Evolutionary conservation across 371 early-diverging fungal genomes (phyloP), one percentile per base, ranked within the genome.

Genomic region (Encephalitozoon romaleae): DNA sequence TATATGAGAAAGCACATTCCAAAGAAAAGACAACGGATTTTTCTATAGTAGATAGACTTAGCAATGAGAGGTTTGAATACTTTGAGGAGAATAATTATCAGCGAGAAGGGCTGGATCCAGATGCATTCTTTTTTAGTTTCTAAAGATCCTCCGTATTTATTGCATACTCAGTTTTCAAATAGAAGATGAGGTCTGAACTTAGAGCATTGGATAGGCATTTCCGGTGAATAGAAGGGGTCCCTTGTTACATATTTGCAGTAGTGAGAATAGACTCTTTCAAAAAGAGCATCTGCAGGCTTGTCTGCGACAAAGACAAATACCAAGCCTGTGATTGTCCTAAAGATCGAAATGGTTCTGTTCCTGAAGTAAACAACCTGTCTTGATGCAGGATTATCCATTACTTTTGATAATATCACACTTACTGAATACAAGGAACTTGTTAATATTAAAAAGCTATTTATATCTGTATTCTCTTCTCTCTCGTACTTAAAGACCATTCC

Each of bases 211-310:
- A 97, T 93, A 18, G 98, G 98, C 96, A 96, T 95, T 81, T 96
- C 96, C 21, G 93, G 91, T 65, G 90, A 92, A 87, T 95, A 91
- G 83, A 97, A 97, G 30, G 98, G 95, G 81, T 94, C 95, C 87
- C 94, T 94, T 90, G 95, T 91, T 32, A 92, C 95, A 83, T 89
- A 96, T 81, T 96, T 94, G 70, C 92, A 88, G 83, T 94, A 97
- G 5, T 90, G 82, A 68, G 90, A 90, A 74, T 96, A 94, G 11
- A 93, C 87, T 72, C 85, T 88, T 41, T 87, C 86, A 87, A 93
- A 69, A 6, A 51, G 9, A 6, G n/a, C 0, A 21, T 72, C 28
- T n/a, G 18, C 21, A 32, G 45, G 38, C 28, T 59, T 26, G 28
- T 52, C 34, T 38, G 53, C 38, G 12, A 74, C 70, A 71, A 78